phyloP scores from a whole-genome alignment of 306 rosid species.

The Prunus armeniaca region DNA sequence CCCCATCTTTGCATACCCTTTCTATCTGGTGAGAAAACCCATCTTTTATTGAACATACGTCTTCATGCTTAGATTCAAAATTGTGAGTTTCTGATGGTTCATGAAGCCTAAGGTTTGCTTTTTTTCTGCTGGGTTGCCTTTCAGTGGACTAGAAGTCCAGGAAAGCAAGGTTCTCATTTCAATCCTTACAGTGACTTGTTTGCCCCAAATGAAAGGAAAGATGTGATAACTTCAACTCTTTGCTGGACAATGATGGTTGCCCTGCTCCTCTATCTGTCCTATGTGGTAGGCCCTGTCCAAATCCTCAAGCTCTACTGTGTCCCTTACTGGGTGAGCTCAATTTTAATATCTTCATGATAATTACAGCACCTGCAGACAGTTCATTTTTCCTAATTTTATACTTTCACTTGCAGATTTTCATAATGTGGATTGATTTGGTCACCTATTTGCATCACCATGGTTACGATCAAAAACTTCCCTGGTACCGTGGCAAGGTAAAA shows the following conservation, averaged over 20 bases:
- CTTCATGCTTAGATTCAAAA: not conserved
- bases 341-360: not conserved
- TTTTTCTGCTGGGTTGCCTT: constrained; percentile 15
- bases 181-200: constrained; percentile 76
- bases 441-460: constrained; percentile 98
- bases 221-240: constrained; percentile 61
- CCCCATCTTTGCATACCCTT: constrained; percentile 81
- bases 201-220: constrained; percentile 54
- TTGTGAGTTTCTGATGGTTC: not conserved
- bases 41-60: not conserved
- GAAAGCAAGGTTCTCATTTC: constrained; percentile 90
- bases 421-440: constrained; percentile 90
- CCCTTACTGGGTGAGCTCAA: constrained; percentile 69
- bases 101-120: not conserved
- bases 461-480: constrained; percentile 76
- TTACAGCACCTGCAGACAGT: not conserved
- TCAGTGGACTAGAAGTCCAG: constrained; percentile 95
- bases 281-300: constrained; percentile 46
- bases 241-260: constrained; percentile 68
- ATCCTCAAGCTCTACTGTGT: constrained; percentile 64
- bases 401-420: constrained; percentile 44
- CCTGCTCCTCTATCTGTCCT: constrained; percentile 45
- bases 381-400: not conserved
- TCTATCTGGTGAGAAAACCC: constrained; percentile 66
- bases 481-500: constrained; percentile 94